phyloP scores from a whole-genome alignment of 768 basidiomycete genomes.

The Polyporus arcularius region DNA sequence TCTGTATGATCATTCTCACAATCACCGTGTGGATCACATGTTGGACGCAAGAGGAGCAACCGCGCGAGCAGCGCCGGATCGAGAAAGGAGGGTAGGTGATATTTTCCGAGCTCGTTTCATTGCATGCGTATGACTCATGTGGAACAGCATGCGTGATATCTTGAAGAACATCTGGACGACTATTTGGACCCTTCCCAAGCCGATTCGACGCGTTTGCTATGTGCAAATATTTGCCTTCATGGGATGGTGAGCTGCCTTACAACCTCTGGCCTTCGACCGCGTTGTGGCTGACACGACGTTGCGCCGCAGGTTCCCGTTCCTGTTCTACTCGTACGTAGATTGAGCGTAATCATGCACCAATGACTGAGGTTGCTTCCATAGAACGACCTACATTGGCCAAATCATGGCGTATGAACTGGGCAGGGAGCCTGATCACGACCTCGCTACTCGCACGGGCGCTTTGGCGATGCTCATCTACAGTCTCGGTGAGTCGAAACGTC shows the following conservation, averaged over 20 bases:
- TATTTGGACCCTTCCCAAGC: constrained; percentile 72
- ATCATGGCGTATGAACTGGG: constrained; percentile 83
- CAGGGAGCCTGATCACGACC: constrained; percentile 74
- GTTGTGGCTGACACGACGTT: constrained; percentile 3
- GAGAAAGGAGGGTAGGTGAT: constrained; percentile 31
- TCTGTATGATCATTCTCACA: constrained; percentile 78
- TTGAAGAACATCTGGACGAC: constrained; percentile 76
- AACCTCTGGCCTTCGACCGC: background rate
- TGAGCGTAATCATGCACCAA: background rate
- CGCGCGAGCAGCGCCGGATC: constrained; percentile 46
- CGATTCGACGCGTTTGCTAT: constrained; percentile 86
- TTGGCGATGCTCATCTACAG: constrained; percentile 91
- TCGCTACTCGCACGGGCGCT: constrained; percentile 84
- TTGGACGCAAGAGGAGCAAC: constrained; percentile 79
- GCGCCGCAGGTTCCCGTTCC: constrained; percentile 80
- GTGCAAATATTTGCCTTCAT: constrained; percentile 96
- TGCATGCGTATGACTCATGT: background rate
- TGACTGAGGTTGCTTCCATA: constrained; percentile 30
- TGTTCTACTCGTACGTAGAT: constrained; percentile 78
- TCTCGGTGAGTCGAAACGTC: constrained; percentile 58
- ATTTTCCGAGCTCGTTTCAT: background rate
- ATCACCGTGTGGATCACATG: constrained; percentile 89
- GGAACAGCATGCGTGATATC: constrained; percentile 69
- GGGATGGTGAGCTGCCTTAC: constrained; percentile 69
- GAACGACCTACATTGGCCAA: constrained; percentile 93